Percentiles rank a stretch among this genome's conserved stretches.
phyloP scores from a whole-genome alignment of 768 basidiomycete genomes.

The Suillus spraguei region DNA sequence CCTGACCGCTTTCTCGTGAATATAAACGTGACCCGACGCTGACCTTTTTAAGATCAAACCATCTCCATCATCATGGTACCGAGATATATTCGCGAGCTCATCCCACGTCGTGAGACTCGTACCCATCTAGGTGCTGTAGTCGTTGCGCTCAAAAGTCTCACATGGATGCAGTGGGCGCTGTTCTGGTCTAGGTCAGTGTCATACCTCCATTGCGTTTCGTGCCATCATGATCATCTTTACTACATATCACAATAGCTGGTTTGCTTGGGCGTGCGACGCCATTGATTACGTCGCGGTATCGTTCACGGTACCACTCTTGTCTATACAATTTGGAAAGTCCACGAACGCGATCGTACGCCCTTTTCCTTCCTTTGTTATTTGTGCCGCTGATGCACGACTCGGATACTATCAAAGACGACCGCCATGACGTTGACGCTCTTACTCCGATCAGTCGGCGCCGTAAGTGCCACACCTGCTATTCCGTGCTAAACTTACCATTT shows the following conservation, averaged over 20 bases:
- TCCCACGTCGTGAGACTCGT: slow-evolving; percentile 49
- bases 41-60: background rate
- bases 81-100: slow-evolving; percentile 50
- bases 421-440: slow-evolving; percentile 91
- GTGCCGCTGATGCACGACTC: background rate
- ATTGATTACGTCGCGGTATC: slow-evolving; percentile 86
- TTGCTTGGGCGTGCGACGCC: slow-evolving; percentile 87
- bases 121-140: slow-evolving; percentile 43
- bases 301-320: slow-evolving; percentile 53
- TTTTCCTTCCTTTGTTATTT: background rate
- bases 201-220: background rate
- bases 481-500: slow-evolving; percentile 1
- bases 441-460: slow-evolving; percentile 80
- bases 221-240: background rate
- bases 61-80: slow-evolving; percentile 42
- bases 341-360: slow-evolving; percentile 46
- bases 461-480: slow-evolving; percentile 26
- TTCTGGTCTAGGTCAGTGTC: slow-evolving; percentile 58
- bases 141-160: slow-evolving; percentile 46
- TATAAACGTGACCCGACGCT: background rate
- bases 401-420: slow-evolving; percentile 48
- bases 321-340: slow-evolving; percentile 47
- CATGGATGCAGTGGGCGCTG: slow-evolving; percentile 56
- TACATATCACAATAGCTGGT: slow-evolving; percentile 49
- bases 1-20: background rate